Evolutionary conservation across 208 protist species (phyloP), one percentile per base, ranked within the genome.

Genomic region (Acanthamoeba lenticulata): DNA sequence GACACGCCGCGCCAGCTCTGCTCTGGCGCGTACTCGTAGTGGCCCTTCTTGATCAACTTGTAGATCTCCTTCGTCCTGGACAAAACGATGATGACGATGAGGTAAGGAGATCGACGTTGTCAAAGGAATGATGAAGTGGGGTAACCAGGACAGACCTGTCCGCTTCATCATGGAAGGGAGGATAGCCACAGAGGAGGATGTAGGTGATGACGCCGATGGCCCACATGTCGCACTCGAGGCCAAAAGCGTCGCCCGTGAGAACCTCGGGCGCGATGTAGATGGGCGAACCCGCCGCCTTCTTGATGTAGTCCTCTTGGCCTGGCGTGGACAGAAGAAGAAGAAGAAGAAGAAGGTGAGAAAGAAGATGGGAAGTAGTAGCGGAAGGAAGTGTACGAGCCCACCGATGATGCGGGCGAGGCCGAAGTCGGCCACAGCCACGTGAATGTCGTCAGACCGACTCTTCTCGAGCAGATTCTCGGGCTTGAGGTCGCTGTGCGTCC

Each of bases 141-240:
- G 92, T 49, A 15, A 93, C n/a, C n/a, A n/a, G n/a, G n/a, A n/a
- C n/a, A n/a, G n/a, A 86, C 36, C 90, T 96, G 42, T 96, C 81
- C 24, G 49, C 95, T 36, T 96, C 77, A 40, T 88, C 77, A 40
- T 60, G 96, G 62, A 97, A 97, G 55, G 96, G 96, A 44, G 95
- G 81, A 83, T 95, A 97, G 32, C 96, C 96, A 74, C 96, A 96
- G 21, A 97, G 65, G 72, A 97, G 90, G 67, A 96, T 96, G 92
- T 97, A 97, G 9, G 94, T 95, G n/a, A 97, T 97, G 17, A 97
- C 95, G 74, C 96, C 96, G 24, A 96, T 94, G 60, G 69, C 81
- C 96, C 96, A 97, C 74, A 96, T 92, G 89, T 97, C 96, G 40
- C 94, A 77, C 24, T 92, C 81, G 32, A 57, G 85, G 34, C 83